These are phyloP conservation scores for Rhizodiscina lignyota DNA, from an alignment of 495 filamentous ascomycete genomes.

Conservation along the genomic window DNA sequence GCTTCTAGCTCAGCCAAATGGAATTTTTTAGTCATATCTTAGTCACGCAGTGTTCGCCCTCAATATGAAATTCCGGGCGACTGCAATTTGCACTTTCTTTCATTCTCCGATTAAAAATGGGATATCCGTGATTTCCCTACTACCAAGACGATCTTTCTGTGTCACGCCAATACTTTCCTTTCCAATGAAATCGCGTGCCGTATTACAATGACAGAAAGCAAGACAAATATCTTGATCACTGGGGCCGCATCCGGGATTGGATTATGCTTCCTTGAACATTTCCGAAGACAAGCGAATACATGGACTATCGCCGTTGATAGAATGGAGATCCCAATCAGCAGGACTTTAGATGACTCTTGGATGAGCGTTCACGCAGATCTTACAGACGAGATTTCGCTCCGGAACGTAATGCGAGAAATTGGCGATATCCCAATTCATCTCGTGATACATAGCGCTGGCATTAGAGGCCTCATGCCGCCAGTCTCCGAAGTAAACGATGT, in stretches of 20 bases:
- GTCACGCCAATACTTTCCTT: no score
- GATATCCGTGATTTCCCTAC: no score
- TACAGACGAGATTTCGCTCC: slow-evolving; percentile 5
- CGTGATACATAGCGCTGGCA: slow-evolving; percentile 20
- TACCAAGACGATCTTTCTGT: no score
- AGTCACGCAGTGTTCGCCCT: no score
- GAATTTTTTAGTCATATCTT: no score
- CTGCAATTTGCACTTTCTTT: no score
- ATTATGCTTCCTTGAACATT: slow-evolving; percentile 12
- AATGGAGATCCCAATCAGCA: slow-evolving; percentile 1
- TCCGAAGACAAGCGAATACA: slow-evolving; percentile 1
- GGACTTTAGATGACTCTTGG: neutral
- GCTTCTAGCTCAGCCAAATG: no score
- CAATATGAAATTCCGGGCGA: no score
- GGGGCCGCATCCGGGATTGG: slow-evolving; percentile 16
- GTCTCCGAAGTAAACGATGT: slow-evolving; percentile 12
- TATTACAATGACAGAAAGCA: no score
- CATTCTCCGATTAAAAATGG: no score
- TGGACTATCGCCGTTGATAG: slow-evolving; percentile 9
- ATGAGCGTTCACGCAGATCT: slow-evolving; percentile 5
- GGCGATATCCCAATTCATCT: slow-evolving; percentile 12
- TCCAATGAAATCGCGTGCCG: no score
- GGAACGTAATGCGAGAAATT: slow-evolving; percentile 4
- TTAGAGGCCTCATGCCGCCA: slow-evolving; percentile 20
- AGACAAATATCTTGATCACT: slow-evolving; percentile 17